These are phyloP conservation scores for Notholithocarpus densiflorus DNA, from an alignment of 306 rosid genomes.

Conservation along the genomic window DNA sequence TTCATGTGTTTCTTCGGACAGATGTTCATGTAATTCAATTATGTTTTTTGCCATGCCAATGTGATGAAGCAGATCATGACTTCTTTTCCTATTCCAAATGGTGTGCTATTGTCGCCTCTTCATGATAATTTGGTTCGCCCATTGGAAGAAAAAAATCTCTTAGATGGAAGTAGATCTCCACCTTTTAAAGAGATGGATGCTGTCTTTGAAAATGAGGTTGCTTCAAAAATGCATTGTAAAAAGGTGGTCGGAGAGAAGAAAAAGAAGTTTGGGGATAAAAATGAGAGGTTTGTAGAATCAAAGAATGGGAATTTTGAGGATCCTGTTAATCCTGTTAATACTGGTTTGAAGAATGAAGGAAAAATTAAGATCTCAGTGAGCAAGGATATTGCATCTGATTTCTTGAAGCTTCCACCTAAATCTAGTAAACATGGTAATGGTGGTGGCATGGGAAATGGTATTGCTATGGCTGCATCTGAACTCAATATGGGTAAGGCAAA, in stretches of 20 bases:
- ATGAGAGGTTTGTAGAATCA: slow-evolving; percentile 46
- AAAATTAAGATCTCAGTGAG: slow-evolving; percentile 41
- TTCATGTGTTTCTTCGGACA: slow-evolving; percentile 8
- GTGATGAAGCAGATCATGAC: slow-evolving; percentile 78
- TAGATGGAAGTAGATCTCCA: slow-evolving; percentile 36
- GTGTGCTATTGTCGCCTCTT: slow-evolving; percentile 73
- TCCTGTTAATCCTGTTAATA: slow-evolving; percentile 18
- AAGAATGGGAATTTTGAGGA: slow-evolving; percentile 46
- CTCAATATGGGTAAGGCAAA: slow-evolving; percentile 33
- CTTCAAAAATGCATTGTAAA: slow-evolving; percentile 37
- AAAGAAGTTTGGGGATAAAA: slow-evolving; percentile 38
- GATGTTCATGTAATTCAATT: background rate
- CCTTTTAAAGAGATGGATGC: slow-evolving; percentile 33
- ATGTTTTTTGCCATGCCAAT: background rate
- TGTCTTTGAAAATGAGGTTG: slow-evolving; percentile 33
- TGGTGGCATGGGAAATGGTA: slow-evolving; percentile 33
- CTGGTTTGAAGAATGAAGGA: slow-evolving; percentile 40
- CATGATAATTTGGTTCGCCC: slow-evolving; percentile 51
- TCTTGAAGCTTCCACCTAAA: too few species aligned
- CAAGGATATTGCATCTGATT: slow-evolving; percentile 72
- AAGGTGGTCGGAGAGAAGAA: slow-evolving; percentile 45
- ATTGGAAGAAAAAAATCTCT: slow-evolving; percentile 36
- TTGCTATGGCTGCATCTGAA: slow-evolving; percentile 31
- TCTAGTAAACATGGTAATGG: slow-evolving; percentile 36
- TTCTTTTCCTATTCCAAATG: slow-evolving; percentile 45